Conservation (phyloP, 495 filamentous ascomycete species). For the Thermochaetoides thermophila region DNA sequence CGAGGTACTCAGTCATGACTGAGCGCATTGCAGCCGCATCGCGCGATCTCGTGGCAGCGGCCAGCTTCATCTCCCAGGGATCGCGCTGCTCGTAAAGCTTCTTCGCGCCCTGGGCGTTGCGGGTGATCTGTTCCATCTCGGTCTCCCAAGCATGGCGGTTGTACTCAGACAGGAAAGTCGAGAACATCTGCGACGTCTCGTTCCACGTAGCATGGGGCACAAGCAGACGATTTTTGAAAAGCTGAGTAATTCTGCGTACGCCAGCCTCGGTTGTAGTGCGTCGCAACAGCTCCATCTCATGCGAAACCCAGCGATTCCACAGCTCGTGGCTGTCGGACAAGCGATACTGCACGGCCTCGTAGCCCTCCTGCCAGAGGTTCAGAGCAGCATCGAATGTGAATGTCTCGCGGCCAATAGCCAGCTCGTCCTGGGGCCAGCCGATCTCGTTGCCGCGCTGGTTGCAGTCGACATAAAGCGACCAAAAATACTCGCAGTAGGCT, state of each 20-base stretch:
- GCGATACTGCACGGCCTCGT: slow-evolving; percentile 63
- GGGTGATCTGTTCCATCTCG: slow-evolving; percentile 58
- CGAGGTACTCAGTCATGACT: slow-evolving; percentile 60
- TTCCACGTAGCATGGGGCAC: slow-evolving; percentile 78
- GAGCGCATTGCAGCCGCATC: slow-evolving; percentile 43
- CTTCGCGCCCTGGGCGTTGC: slow-evolving; percentile 52
- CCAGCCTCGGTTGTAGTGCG: slow-evolving; percentile 40
- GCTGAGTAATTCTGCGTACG: slow-evolving; percentile 46
- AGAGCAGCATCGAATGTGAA: slow-evolving; percentile 64
- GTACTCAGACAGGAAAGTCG: slow-evolving; percentile 63
- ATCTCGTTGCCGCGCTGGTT: slow-evolving; percentile 38
- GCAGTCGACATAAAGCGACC: slow-evolving; percentile 55
- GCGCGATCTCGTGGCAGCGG: slow-evolving; percentile 39
- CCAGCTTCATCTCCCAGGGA: slow-evolving; percentile 52
- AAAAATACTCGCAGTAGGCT: slow-evolving; percentile 75
- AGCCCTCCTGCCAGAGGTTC: slow-evolving; percentile 64
- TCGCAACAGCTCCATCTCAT: slow-evolving; percentile 39
- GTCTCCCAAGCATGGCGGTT: slow-evolving; percentile 61
- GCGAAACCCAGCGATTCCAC: slow-evolving; percentile 73
- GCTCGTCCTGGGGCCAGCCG: slow-evolving; percentile 71
- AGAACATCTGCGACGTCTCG: slow-evolving; percentile 69
- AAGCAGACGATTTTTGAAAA: slow-evolving; percentile 60
- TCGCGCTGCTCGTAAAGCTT: slow-evolving; percentile 53
- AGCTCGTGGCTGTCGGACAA: slow-evolving; percentile 72
- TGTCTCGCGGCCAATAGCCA: slow-evolving; percentile 55